Evolutionary conservation across 768 basidiomycete species (phyloP).

Genomic region (Pholiota microspora): DNA sequence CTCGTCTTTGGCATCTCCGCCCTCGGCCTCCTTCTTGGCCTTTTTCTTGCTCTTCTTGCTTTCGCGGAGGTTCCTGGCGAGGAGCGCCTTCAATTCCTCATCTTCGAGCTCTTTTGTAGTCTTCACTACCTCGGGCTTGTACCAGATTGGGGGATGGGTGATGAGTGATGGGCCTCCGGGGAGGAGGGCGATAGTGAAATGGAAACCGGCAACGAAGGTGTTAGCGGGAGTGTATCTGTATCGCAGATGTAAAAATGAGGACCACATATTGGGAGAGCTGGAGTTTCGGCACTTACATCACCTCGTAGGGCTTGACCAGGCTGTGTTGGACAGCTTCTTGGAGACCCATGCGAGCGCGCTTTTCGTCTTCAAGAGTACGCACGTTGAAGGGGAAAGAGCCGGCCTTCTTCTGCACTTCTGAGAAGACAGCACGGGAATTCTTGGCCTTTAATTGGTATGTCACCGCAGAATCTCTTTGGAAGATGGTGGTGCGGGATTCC

Average conservation of each 20-base stretch:
- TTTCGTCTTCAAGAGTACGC: slow-evolving; percentile 92
- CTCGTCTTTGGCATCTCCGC: slow-evolving; percentile 27
- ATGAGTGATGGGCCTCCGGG: slow-evolving; percentile 87
- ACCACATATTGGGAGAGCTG: not conserved
- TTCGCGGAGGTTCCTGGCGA: slow-evolving; percentile 81
- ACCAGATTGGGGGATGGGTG: slow-evolving; percentile 89
- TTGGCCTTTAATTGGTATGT: slow-evolving; percentile 98
- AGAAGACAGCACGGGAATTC: slow-evolving; percentile 94
- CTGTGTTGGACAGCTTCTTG: slow-evolving; percentile 95
- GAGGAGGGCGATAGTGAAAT: slow-evolving; percentile 93
- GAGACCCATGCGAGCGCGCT: slow-evolving; percentile 90
- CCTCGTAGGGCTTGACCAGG: slow-evolving; percentile 92
- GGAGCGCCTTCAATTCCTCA: slow-evolving; percentile 75
- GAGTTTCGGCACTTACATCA: slow-evolving; percentile 60
- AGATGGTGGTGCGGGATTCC: slow-evolving; percentile 89
- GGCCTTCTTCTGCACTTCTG: slow-evolving; percentile 97
- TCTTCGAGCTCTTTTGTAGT: slow-evolving; percentile 88
- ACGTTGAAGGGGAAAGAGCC: slow-evolving; percentile 98
- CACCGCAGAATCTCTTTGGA: slow-evolving; percentile 81
- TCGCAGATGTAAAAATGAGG: slow-evolving; percentile 3
- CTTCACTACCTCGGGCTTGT: slow-evolving; percentile 88
- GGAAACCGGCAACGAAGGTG: slow-evolving; percentile 92
- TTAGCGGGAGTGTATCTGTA: slow-evolving; percentile 74
- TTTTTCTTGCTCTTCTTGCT: slow-evolving; percentile 93
- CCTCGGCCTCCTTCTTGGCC: slow-evolving; percentile 52